Evolutionary conservation across 2,329 filamentous ascomycete genomes (phyloP).

Genomic region (Chrysosporium queenslandicum): DNA sequence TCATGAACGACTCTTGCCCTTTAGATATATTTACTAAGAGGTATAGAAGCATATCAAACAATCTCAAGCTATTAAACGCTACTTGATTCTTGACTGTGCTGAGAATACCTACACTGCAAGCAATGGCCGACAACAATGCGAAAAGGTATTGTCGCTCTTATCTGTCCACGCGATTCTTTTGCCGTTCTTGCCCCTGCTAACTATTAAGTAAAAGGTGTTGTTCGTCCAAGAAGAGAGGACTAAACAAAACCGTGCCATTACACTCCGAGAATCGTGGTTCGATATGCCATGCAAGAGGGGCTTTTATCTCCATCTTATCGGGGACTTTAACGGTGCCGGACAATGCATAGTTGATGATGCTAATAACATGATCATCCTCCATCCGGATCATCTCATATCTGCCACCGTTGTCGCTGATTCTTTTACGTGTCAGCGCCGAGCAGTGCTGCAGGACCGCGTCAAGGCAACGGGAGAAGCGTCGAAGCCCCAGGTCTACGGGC

Average conservation of each 20-base stretch:
- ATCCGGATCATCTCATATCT: slow-evolving; percentile 91
- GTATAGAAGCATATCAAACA: slow-evolving; percentile 52
- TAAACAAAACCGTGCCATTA: slow-evolving; percentile 56
- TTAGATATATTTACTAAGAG: slow-evolving; percentile 48
- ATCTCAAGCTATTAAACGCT: slow-evolving; percentile 69
- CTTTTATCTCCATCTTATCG: slow-evolving; percentile 78
- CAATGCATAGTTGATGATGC: slow-evolving; percentile 74
- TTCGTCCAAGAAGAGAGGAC: slow-evolving; percentile 70
- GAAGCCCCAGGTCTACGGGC: slow-evolving; percentile 78
- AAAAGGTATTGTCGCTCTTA: slow-evolving; percentile 54
- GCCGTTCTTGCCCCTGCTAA: slow-evolving; percentile 11
- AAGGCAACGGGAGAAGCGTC: slow-evolving; percentile 78
- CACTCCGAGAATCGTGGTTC: slow-evolving; percentile 76
- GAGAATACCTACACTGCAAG: slow-evolving; percentile 58
- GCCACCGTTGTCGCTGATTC: slow-evolving; percentile 95
- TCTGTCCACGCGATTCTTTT: slow-evolving; percentile 16
- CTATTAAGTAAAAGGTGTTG: slow-evolving; percentile 52
- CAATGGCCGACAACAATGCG: slow-evolving; percentile 49
- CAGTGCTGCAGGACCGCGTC: slow-evolving; percentile 87
- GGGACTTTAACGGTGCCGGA: slow-evolving; percentile 58
- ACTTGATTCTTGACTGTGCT: slow-evolving; percentile 65
- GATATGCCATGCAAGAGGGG: slow-evolving; percentile 66
- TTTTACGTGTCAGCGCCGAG: slow-evolving; percentile 79
- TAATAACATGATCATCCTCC: slow-evolving; percentile 75
- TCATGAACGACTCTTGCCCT: slow-evolving; percentile 3